Conservation (phyloP, 371 early-diverging fungal species). For the Synchytrium microbalum region DNA sequence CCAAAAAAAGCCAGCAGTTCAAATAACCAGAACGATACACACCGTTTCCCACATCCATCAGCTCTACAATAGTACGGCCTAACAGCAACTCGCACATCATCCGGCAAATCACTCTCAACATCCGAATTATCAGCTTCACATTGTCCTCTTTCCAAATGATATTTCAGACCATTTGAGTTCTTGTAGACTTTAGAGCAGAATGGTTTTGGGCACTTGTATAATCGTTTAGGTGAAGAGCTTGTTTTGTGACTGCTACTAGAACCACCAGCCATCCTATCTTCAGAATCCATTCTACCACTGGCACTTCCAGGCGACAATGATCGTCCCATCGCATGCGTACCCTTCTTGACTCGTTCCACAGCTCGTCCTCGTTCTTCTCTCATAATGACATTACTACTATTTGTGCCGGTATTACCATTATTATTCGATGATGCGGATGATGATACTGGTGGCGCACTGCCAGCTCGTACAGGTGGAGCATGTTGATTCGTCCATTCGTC, state of each 20-base stretch:
- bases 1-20: too few species aligned
- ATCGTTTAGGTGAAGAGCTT: background rate
- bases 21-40: too few species aligned
- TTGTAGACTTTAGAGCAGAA: slow-evolving; percentile 25
- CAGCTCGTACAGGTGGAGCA: background rate
- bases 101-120: slow-evolving; percentile 1
- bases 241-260: background rate
- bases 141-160: slow-evolving; percentile 37
- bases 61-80: slow-evolving; percentile 32
- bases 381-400: too few species aligned
- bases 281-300: background rate
- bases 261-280: background rate
- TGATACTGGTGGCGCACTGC: background rate
- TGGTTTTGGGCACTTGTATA: slow-evolving; percentile 4
- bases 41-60: slow-evolving; percentile 26
- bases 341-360: background rate
- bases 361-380: background rate
- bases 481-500: background rate
- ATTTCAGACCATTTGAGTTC: slow-evolving; percentile 40
- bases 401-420: background rate
- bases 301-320: background rate
- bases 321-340: background rate
- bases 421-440: background rate
- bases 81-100: slow-evolving; percentile 21
- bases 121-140: slow-evolving; percentile 28